Evolutionary conservation across 257 asterid genomes (phyloP).

Genomic region (Salvia miltiorrhiza): DNA sequence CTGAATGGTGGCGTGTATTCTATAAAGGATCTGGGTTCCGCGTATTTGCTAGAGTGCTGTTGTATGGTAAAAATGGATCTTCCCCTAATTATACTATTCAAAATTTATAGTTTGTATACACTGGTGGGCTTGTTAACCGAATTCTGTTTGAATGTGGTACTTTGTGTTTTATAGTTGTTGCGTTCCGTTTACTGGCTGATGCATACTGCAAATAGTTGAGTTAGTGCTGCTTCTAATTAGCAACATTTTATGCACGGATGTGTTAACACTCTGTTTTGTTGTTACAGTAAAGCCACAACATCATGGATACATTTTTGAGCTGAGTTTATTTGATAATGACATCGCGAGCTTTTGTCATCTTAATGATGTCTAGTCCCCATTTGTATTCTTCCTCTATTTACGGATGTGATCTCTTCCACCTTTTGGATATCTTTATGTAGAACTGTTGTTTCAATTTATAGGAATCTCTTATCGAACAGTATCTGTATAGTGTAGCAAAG

Average conservation of each 20-base stretch:
- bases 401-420: not conserved
- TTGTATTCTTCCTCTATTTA: not conserved
- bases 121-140: conserved; percentile 3
- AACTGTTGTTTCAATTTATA: not conserved
- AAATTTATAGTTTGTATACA: not conserved
- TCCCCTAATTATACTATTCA: not conserved
- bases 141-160: not conserved
- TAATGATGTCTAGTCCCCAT: not conserved
- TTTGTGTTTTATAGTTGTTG: not conserved
- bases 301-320: not conserved
- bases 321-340: not conserved
- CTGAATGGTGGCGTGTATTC: conserved; percentile 58
- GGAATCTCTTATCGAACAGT: not conserved
- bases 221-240: conserved; percentile 2
- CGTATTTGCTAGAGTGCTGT: conserved; percentile 59
- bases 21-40: conserved; percentile 68
- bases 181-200: conserved; percentile 1
- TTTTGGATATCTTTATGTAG: not conserved
- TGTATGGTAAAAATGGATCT: conserved; percentile 45
- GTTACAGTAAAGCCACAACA: not conserved
- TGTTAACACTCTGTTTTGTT: not conserved
- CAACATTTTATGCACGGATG: not conserved
- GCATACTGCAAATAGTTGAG: not conserved
- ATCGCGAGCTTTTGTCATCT: not conserved
- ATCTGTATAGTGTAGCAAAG: not conserved